Conservation (phyloP, 257 asterid genomes). For the Haberlea rhodopensis region DNA sequence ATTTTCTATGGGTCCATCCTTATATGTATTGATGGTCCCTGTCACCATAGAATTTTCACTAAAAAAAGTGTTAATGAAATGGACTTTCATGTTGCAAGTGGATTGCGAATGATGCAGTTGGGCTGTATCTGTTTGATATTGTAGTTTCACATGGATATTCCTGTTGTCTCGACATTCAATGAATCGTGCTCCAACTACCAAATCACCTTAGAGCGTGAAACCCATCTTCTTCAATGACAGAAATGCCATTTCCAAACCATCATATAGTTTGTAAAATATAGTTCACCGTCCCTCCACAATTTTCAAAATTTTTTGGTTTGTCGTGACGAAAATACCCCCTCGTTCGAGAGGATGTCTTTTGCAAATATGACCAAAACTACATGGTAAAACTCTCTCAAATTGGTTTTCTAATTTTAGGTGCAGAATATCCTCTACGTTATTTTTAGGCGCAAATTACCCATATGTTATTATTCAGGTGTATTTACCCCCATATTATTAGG, state of each 20-base stretch:
- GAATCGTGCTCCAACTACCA: background rate
- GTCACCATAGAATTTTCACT: background rate
- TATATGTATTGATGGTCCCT: background rate
- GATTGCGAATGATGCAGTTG: background rate
- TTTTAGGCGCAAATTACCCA: too few species aligned
- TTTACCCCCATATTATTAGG: too few species aligned
- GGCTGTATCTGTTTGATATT: background rate
- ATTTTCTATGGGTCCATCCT: background rate
- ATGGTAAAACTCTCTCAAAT: too few species aligned
- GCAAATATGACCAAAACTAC: too few species aligned
- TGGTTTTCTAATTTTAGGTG: too few species aligned
- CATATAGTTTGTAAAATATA: too few species aligned
- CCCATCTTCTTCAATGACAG: background rate
- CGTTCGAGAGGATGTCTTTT: too few species aligned
- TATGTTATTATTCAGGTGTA: too few species aligned
- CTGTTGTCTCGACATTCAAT: background rate
- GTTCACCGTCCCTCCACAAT: too few species aligned
- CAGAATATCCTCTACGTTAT: too few species aligned
- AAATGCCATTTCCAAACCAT: background rate
- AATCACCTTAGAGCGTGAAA: background rate
- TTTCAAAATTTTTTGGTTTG: too few species aligned
- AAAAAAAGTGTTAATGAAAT: background rate
- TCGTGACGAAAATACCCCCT: too few species aligned
- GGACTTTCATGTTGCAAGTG: background rate
- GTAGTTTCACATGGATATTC: background rate